phyloP scores from a whole-genome alignment of 495 filamentous ascomycete species.

The Xylaria venustula region DNA sequence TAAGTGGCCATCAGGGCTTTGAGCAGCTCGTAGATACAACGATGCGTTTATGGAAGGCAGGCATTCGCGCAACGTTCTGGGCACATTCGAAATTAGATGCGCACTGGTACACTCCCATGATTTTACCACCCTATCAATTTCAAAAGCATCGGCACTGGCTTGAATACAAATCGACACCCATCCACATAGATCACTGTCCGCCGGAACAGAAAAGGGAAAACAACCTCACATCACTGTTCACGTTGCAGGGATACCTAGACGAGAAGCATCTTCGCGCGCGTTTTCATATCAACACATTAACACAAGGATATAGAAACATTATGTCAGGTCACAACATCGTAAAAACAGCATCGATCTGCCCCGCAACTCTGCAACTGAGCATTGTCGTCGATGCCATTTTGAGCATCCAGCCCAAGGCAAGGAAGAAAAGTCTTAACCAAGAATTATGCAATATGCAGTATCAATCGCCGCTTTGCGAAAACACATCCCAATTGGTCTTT shows the following conservation, averaged over 20 bases:
- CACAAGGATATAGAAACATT: not conserved
- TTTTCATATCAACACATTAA: not conserved
- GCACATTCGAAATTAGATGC: slow-evolving; percentile 32
- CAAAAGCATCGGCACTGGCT: slow-evolving; percentile 36
- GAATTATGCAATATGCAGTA: not conserved
- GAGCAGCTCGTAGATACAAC: slow-evolving; percentile 42
- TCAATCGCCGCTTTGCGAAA: not conserved
- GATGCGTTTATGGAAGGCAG: slow-evolving; percentile 46
- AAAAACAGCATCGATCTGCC: not conserved
- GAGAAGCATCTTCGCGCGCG: not conserved
- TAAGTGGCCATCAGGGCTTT: slow-evolving; percentile 33
- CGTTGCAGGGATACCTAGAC: not conserved
- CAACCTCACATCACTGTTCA: not conserved
- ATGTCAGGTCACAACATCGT: not conserved
- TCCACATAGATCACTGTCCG: too few relatives aligned
- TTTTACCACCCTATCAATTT: slow-evolving; percentile 46
- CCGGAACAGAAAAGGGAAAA: not conserved
- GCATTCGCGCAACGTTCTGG: slow-evolving; percentile 47
- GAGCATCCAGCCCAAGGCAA: not conserved
- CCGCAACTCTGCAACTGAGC: not conserved
- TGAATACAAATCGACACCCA: slow-evolving; percentile 27
- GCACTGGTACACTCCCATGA: slow-evolving; percentile 24
- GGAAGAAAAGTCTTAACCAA: not conserved
- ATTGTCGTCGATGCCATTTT: not conserved
- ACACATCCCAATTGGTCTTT: not conserved